A percentile compares a stretch with the other conserved stretches of the same genome.
Conservation (phyloP, 2,329 filamentous ascomycete species). For the Sarocladium oryzae region DNA sequence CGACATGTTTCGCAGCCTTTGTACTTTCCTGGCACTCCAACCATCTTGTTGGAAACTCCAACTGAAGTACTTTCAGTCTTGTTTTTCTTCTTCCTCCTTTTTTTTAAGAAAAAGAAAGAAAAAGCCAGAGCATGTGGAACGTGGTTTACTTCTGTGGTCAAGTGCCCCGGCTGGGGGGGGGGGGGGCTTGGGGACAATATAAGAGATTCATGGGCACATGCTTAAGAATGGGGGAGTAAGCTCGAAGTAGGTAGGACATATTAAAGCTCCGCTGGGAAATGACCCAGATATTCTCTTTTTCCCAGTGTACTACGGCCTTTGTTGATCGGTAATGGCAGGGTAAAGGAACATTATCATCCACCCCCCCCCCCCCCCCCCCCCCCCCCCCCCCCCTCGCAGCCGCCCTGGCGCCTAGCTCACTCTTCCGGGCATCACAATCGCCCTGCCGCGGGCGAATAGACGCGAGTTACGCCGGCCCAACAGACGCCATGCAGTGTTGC, state of each 20-base stretch:
- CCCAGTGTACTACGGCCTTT: background rate
- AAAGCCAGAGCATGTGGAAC: background rate
- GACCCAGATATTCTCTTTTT: background rate
- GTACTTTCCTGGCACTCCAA: slow-evolving; percentile 57
- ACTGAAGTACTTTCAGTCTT: background rate
- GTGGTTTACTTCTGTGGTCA: background rate
- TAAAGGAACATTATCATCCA: background rate
- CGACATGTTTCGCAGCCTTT: slow-evolving; percentile 60
- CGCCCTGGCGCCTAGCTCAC: background rate
- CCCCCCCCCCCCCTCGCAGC: no score
- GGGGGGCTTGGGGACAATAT: background rate
- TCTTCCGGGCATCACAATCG: background rate
- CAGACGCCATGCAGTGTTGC: background rate
- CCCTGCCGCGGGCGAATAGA: background rate
- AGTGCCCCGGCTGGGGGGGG: background rate
- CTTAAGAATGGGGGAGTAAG: background rate
- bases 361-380: background rate
- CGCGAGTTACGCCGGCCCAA: background rate
- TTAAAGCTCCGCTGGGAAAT: background rate
- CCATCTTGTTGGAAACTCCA: slow-evolving; percentile 34
- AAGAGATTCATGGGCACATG: background rate
- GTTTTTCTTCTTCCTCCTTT: no score
- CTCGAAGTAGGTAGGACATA: background rate
- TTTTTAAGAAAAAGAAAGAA: background rate
- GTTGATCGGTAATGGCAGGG: background rate